Evolutionary conservation across 192 early-diverging fungal species (phyloP).

Genomic region (Coemansia sp.): DNA sequence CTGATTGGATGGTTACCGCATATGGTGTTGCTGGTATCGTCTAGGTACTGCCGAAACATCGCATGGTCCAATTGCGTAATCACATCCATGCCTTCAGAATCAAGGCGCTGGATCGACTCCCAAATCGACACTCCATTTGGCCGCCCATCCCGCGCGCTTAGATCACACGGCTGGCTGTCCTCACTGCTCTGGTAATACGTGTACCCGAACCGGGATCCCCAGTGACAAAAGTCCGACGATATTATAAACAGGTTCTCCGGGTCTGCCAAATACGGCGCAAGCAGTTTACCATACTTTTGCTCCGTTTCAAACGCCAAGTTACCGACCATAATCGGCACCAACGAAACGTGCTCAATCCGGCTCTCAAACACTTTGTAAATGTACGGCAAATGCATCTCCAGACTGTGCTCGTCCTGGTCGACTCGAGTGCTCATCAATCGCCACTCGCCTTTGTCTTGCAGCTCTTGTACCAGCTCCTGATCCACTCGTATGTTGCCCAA

Average conservation of each 20-base stretch:
- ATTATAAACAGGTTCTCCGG: conserved; percentile 81
- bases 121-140: conserved; percentile 60
- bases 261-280: conserved; percentile 73
- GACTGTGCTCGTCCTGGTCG: conserved; percentile 95
- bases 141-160: conserved; percentile 9
- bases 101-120: conserved; percentile 75
- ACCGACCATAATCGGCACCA: conserved; percentile 92
- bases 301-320: conserved; percentile 62
- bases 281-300: conserved; percentile 64
- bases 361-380: conserved; percentile 76
- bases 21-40: conserved; percentile 84
- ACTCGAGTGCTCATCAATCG: conserved; percentile 59
- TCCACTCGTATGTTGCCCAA: conserved; percentile 81
- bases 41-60: conserved; percentile 70
- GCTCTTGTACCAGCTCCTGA: conserved; percentile 56
- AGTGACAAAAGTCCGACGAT: conserved; percentile 99
- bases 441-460: conserved; percentile 64
- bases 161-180: neutral
- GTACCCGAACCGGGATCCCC: conserved; percentile 86
- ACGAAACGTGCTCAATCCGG: conserved; percentile 57
- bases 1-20: conserved; percentile 92
- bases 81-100: conserved; percentile 75
- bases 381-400: conserved; percentile 97
- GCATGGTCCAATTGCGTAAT: conserved; percentile 65
- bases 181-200: conserved; percentile 59